phyloP scores from a whole-genome alignment of 768 basidiomycete species.

The Lactarius akahatsu region DNA sequence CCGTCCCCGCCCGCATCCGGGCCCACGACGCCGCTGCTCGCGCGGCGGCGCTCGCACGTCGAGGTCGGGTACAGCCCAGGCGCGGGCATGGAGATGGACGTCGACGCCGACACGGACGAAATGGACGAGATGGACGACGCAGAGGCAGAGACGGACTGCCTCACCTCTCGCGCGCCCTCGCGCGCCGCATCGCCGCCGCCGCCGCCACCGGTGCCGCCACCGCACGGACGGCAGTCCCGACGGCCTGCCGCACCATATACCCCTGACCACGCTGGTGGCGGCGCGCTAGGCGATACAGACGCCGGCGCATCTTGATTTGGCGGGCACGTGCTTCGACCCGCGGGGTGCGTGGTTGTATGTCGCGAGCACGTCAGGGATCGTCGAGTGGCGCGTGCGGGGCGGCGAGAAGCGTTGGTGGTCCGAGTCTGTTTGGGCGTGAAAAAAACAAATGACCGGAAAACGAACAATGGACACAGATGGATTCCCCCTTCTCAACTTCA shows the following conservation, averaged over 20 bases:
- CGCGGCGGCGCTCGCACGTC: constrained; percentile 12
- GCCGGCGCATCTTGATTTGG: constrained; percentile 51
- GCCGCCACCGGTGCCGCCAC: constrained; percentile 28
- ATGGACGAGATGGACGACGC: constrained; percentile 24
- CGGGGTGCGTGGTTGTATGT: constrained; percentile 65
- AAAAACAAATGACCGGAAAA: not conserved
- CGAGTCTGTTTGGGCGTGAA: constrained; percentile 46
- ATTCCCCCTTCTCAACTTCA: not conserved
- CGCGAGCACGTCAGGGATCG: constrained; percentile 61
- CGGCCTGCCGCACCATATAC: not conserved
- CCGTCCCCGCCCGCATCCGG: not conserved
- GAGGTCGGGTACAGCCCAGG: constrained; percentile 27
- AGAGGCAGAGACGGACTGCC: constrained; percentile 52
- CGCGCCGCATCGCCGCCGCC: constrained; percentile 48
- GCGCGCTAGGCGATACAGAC: constrained; percentile 22
- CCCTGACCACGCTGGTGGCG: not conserved
- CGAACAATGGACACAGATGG: not conserved
- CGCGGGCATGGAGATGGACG: constrained; percentile 31
- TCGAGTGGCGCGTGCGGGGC: constrained; percentile 74
- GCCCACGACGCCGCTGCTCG: not conserved
- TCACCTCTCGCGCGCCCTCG: constrained; percentile 49
- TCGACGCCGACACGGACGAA: constrained; percentile 38
- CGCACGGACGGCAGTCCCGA: constrained; percentile 32
- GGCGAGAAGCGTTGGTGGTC: constrained; percentile 75
- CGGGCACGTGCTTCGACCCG: constrained; percentile 75